Evolutionary conservation across 2,329 filamentous ascomycete genomes (phyloP), one percentile per base, ranked within the genome.

Genomic region (Sclerotinia trifoliorum): DNA sequence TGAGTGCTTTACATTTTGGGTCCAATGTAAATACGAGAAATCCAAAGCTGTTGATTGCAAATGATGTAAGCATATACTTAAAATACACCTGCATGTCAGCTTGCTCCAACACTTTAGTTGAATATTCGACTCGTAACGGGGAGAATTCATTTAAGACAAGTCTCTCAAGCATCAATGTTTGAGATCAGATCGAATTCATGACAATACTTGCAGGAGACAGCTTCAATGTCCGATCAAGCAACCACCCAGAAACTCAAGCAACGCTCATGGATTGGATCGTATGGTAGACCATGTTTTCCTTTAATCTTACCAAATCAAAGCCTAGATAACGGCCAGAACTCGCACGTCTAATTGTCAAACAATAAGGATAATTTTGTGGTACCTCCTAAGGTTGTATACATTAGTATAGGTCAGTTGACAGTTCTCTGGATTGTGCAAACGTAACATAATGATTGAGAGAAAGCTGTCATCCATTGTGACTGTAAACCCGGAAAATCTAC

Each of bases 361-460:
- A 39, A 39, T 15, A 21, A 19, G 15, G 32, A 51, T 39, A 19
- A 42, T n/a, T 51, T 19, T 49, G 44, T 24, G 58, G 39, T 26
- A 15, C 4, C 17, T 19, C 15, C 21, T 51, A 6, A n/a, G n/a
- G 21, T 19, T 62, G 19, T 39, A 26, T 26, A 39, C 21, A 39
- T 24, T 26, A 51, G 21, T n/a, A 26, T 35, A 39, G 46, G n/a
- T 63, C 60, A 63, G 60, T 63, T 63, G 60, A 63, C 32, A 26
- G 3, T 51, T 42, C 4, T 32, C 1, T 15, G 21, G 8, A 5
- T 51, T 26, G n/a, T 51, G 35, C 46, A 8, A 46, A 63, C 2
- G n/a, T 21, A 42, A 51, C 32, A 51, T 21, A 13, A 61, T 8
- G 19, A 17, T 29, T n/a, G 60, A 7, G 24, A 2, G 3, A 24